Conservation (phyloP, 768 basidiomycete genomes). For the Hericium rajendrae region DNA sequence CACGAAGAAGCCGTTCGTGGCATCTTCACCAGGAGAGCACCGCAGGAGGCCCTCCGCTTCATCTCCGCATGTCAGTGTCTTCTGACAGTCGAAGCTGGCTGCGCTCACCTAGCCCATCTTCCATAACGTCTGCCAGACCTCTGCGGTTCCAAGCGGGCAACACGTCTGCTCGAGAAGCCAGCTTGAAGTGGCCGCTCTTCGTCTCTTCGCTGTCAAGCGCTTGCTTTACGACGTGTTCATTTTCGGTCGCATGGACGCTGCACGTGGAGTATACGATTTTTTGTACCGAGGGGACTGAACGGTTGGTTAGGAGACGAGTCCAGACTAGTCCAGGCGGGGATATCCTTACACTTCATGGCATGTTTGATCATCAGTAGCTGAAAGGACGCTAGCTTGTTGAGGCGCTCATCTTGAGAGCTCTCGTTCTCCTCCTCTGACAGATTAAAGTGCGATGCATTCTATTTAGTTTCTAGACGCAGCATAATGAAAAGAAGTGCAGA, state of each 20-base stretch:
- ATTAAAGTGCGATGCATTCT: no score
- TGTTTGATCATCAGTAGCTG: constrained; percentile 88
- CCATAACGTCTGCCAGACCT: constrained; percentile 61
- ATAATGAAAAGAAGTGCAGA: constrained; percentile 19
- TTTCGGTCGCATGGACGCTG: constrained; percentile 83
- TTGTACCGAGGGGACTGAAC: constrained; percentile 60
- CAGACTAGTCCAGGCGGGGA: neutral
- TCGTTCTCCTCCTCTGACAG: constrained; percentile 43
- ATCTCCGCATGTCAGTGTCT: constrained; percentile 24
- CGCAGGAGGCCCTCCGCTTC: constrained; percentile 56
- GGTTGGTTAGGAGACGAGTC: neutral
- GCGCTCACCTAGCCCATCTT: constrained; percentile 7
- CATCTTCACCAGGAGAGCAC: constrained; percentile 74
- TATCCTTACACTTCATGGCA: constrained; percentile 80
- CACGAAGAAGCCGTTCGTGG: constrained; percentile 96
- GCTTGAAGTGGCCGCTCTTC: constrained; percentile 41
- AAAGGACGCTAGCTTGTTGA: constrained; percentile 79
- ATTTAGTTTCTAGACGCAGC: neutral
- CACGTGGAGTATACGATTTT: constrained; percentile 98
- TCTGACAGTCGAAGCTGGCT: neutral
- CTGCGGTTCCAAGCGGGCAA: constrained; percentile 78
- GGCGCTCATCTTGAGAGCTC: constrained; percentile 51
- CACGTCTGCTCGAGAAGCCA: constrained; percentile 60
- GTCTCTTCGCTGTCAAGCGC: constrained; percentile 71
- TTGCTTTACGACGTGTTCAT: constrained; percentile 80